A percentile compares a stretch with the other conserved stretches of the same genome.
phyloP scores from a whole-genome alignment of 2,329 filamentous ascomycete species.

The Alternaria sp. region DNA sequence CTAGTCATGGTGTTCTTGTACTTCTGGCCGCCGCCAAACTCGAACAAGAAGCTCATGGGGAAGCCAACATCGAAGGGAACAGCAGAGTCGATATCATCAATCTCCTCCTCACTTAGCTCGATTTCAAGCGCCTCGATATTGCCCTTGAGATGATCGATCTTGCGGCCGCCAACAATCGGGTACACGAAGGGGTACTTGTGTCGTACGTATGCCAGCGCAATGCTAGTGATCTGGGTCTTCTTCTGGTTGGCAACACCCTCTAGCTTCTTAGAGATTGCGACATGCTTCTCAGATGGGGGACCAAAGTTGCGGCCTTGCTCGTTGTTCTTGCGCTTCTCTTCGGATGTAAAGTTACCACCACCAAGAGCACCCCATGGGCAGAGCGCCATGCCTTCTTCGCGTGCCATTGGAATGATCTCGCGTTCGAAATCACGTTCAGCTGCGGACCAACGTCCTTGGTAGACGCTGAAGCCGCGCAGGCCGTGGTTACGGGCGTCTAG shows the following conservation, averaged over 20 bases:
- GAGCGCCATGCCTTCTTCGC: conserved; percentile 68
- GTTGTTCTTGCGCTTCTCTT: conserved; percentile 38
- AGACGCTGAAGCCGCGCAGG: conserved; percentile 74
- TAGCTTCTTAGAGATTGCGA: conserved; percentile 64
- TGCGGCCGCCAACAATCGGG: conserved; percentile 77
- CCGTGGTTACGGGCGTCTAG: conserved; percentile 71
- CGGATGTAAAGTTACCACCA: conserved; percentile 54
- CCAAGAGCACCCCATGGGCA: conserved; percentile 64
- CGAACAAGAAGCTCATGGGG: conserved; percentile 57
- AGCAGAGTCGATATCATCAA: conserved; percentile 63
- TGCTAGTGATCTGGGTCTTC: conserved; percentile 64
- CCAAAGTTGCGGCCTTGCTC: conserved; percentile 49
- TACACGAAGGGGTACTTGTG: conserved; percentile 76
- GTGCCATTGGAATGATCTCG: conserved; percentile 73
- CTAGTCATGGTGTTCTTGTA: conserved; percentile 42
- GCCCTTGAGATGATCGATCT: conserved; percentile 72
- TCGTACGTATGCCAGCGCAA: conserved; percentile 75
- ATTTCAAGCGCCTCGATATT: conserved; percentile 66
- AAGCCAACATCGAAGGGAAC: conserved; percentile 64
- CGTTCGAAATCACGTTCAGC: conserved; percentile 71
- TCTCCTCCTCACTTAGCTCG: conserved; percentile 60
- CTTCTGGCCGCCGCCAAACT: conserved; percentile 32
- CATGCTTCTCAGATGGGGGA: conserved; percentile 58
- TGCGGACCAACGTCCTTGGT: conserved; percentile 71
- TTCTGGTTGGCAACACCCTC: conserved; percentile 66